phyloP scores from a whole-genome alignment of 805 yeast genomes.

The Metschnikowia chrysomelidarum region DNA sequence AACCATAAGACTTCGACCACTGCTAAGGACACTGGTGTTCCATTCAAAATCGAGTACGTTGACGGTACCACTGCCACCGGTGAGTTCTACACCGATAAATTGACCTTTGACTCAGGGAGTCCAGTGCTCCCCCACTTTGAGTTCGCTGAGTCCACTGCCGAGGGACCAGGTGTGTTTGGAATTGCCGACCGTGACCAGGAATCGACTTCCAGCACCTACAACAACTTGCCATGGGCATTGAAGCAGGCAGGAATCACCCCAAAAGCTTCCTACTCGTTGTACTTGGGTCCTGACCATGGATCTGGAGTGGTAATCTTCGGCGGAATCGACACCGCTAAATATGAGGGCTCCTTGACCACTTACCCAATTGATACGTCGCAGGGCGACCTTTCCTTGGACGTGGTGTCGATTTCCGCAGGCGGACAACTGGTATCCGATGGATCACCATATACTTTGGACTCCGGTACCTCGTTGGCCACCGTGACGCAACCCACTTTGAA shows the following conservation, averaged over 20 bases:
- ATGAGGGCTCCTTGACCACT: slow-evolving; percentile 17
- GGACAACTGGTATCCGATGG: slow-evolving; percentile 8
- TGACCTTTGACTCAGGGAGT: neutral
- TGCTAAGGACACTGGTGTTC: slow-evolving; percentile 4
- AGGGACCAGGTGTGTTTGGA: slow-evolving; percentile 13
- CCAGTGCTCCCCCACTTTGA: slow-evolving; percentile 7
- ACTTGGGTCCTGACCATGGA: slow-evolving; percentile 40
- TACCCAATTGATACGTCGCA: slow-evolving; percentile 3
- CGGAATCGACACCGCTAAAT: slow-evolving; percentile 42
- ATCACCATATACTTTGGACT: slow-evolving; percentile 13
- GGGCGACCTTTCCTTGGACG: slow-evolving; percentile 9
- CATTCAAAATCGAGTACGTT: slow-evolving; percentile 6
- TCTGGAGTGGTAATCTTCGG: slow-evolving; percentile 40
- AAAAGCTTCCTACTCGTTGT: slow-evolving; percentile 60
- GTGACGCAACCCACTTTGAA: slow-evolving; percentile 10
- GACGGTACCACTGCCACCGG: slow-evolving; percentile 7
- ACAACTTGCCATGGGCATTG: slow-evolving; percentile 63
- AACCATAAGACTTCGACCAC: slow-evolving; percentile 1
- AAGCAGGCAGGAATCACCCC: slow-evolving; percentile 55
- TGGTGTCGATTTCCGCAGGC: slow-evolving; percentile 8
- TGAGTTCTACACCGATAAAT: slow-evolving; percentile 8
- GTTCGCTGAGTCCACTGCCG: slow-evolving; percentile 8
- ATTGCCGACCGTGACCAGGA: slow-evolving; percentile 13
- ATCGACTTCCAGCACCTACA: slow-evolving; percentile 4
- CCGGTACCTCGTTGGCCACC: slow-evolving; percentile 16